A percentile compares a stretch with the other conserved stretches of the same genome.
Conservation (phyloP, 352 stramenopile species). For the Globisporangium cederbergense region DNA sequence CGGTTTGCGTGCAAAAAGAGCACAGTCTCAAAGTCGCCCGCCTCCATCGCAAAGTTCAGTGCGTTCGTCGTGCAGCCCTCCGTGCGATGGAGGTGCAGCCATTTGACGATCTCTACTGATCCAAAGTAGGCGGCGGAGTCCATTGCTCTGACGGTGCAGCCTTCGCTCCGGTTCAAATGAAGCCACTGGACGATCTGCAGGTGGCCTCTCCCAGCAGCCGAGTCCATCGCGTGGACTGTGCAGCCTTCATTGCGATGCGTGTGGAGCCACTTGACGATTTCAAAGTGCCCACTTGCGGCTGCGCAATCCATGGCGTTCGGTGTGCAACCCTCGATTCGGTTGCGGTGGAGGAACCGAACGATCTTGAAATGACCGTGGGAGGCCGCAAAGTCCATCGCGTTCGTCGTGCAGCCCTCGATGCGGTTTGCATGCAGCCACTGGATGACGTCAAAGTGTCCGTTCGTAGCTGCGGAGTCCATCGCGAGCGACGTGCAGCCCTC, state of each 20-base stretch:
- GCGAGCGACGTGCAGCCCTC: not conserved
- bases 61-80: not conserved
- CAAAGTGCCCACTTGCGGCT: not conserved
- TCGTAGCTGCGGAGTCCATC: not conserved
- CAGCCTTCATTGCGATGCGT: not conserved
- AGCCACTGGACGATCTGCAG: not conserved
- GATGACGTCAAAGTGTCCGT: not conserved
- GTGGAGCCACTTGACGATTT: not conserved
- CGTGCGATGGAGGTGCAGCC: not conserved
- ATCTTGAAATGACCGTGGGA: not conserved
- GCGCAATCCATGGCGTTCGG: not conserved
- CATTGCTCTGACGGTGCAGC: not conserved
- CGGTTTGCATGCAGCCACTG: not conserved
- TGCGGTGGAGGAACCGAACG: not conserved
- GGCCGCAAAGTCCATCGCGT: not conserved
- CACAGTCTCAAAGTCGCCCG: conserved; percentile 1
- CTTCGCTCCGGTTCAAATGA: not conserved
- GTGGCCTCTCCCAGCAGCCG: not conserved
- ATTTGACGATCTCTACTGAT: not conserved
- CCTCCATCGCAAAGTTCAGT: not conserved
- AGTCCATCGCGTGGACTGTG: not conserved
- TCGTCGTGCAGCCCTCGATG: not conserved
- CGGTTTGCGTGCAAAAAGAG: conserved; percentile 13
- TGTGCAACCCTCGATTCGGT: not conserved
- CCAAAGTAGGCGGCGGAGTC: not conserved